phyloP scores from a whole-genome alignment of 345 rosid genomes.

The Citropsis articulata region DNA sequence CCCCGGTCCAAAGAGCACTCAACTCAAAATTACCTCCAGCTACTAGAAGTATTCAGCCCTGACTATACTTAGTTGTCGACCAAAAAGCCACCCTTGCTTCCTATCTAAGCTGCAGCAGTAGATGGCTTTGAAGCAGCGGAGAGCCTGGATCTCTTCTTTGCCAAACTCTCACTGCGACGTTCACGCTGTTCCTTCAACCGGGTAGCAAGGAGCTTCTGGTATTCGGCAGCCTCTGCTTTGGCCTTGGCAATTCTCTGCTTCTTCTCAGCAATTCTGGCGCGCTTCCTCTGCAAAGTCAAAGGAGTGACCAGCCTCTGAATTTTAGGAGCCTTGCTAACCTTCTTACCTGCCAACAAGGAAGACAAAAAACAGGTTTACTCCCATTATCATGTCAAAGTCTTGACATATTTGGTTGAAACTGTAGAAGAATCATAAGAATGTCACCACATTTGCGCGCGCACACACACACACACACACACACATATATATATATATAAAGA shows the following conservation, averaged over 20 bases:
- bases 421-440: too few relatives aligned
- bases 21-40: neutral
- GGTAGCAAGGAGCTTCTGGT: slow-evolving; percentile 4
- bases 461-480: too few relatives aligned
- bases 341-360: neutral
- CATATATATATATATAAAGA: neutral
- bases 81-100: neutral
- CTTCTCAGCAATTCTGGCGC: neutral
- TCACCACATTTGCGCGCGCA: neutral
- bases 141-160: slow-evolving; percentile 4
- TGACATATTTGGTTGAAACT: neutral
- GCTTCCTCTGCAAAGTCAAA: slow-evolving; percentile 1
- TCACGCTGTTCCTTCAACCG: slow-evolving; percentile 1
- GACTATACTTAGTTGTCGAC: neutral
- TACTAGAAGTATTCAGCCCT: neutral
- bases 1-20: neutral
- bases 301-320: slow-evolving; percentile 6
- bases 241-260: slow-evolving; percentile 9
- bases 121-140: neutral
- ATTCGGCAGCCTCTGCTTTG: neutral
- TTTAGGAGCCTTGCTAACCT: slow-evolving; percentile 5
- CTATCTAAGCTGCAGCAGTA: neutral
- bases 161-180: slow-evolving; percentile 7
- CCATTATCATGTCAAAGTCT: neutral
- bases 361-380: neutral